Conservation (phyloP, 1,284 basidiomycete species). For the Xerocomus nothofagi region DNA sequence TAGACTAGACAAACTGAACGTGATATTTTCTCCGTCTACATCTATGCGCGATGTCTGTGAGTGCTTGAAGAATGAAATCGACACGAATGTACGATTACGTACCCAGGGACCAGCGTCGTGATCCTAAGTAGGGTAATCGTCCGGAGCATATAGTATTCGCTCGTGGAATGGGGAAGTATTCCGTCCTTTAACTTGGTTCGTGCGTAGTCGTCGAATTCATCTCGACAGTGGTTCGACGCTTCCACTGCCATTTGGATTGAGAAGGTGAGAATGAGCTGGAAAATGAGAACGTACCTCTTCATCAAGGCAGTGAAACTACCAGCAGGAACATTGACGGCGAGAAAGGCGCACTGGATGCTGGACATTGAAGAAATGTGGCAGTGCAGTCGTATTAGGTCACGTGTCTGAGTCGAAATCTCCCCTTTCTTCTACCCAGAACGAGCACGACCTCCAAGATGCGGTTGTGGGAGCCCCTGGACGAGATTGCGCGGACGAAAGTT, state of each 20-base stretch:
- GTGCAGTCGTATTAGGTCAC: no score
- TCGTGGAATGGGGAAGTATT: conserved; percentile 78
- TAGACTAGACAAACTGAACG: conserved; percentile 67
- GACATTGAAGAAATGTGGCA: no score
- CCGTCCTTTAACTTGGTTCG: conserved; percentile 66
- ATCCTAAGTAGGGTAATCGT: conserved; percentile 61
- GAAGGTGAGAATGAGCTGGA: not conserved
- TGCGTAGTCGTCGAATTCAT: conserved; percentile 46
- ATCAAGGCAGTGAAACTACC: conserved; percentile 71
- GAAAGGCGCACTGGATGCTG: no score
- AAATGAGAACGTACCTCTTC: conserved; percentile 50
- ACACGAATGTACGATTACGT: conserved; percentile 41
- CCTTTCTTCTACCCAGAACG: no score
- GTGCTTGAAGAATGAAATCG: not conserved
- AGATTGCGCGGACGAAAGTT: no score
- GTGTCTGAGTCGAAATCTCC: no score
- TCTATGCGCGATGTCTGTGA: not conserved
- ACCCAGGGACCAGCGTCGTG: conserved; percentile 50
- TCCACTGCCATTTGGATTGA: conserved; percentile 44
- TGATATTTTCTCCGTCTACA: conserved; percentile 51
- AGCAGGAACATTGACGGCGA: no score
- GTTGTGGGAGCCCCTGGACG: no score
- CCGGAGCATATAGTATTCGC: conserved; percentile 54
- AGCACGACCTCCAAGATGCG: no score
- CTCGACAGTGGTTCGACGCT: conserved; percentile 58